Percentiles rank a stretch among this genome's conserved stretches.
Evolutionary conservation across 371 early-diverging fungal genomes (phyloP).

Genomic region (Mortierella sp.): DNA sequence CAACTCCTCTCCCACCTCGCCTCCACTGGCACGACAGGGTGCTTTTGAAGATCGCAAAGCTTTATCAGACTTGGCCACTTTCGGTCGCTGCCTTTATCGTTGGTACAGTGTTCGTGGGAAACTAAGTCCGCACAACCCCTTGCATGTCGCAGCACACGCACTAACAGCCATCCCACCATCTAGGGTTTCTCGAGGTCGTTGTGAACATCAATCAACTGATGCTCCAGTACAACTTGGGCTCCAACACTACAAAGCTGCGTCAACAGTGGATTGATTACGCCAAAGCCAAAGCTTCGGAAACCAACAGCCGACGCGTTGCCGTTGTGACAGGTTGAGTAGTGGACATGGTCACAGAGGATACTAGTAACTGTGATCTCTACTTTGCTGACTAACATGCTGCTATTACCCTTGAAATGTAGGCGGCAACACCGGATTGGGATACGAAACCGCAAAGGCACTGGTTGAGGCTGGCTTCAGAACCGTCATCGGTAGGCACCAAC

Average conservation of each 20-base stretch:
- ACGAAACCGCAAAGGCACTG: conserved; percentile 43
- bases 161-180: background rate
- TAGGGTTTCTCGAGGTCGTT: conserved; percentile 40
- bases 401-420: conserved; percentile 8
- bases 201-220: conserved; percentile 31
- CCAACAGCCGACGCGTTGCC: conserved; percentile 23
- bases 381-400: background rate
- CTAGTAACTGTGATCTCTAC: no score
- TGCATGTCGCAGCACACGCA: no score
- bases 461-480: conserved; percentile 44
- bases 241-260: conserved; percentile 21
- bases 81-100: conserved; percentile 18
- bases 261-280: conserved; percentile 42
- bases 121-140: no score
- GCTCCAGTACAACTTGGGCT: conserved; percentile 19
- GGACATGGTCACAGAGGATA: no score
- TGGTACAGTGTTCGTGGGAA: conserved; percentile 24
- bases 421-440: conserved; percentile 49
- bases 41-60: conserved; percentile 17
- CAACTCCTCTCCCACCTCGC: conserved; percentile 27
- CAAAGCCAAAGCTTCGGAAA: conserved; percentile 1
- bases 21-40: conserved; percentile 33
- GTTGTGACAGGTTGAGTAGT: conserved; percentile 28
- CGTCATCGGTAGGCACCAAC: conserved; percentile 24
- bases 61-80: conserved; percentile 26